A percentile compares a stretch with the other conserved stretches of the same genome.
phyloP scores from a whole-genome alignment of 768 basidiomycete genomes.

The Boletus pseudopeckii region DNA sequence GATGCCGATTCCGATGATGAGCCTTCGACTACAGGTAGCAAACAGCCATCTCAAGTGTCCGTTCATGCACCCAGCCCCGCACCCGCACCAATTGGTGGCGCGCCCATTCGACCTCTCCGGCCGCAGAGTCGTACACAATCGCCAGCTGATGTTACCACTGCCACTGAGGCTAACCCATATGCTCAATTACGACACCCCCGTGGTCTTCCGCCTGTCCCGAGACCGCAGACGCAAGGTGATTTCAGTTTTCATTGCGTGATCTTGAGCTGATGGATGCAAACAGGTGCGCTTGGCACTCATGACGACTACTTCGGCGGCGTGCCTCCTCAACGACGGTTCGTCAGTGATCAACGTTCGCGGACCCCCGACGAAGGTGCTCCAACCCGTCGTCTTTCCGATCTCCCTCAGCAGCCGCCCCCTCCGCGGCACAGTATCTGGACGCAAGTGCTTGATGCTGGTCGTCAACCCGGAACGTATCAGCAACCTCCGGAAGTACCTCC shows the following conservation, averaged over 20 bases:
- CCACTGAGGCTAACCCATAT: conserved; percentile 36
- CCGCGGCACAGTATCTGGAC: conserved; percentile 82
- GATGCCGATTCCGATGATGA: conserved; percentile 62
- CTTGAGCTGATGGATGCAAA: conserved; percentile 4
- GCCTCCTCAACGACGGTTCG: conserved; percentile 45
- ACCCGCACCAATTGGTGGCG: conserved; percentile 17
- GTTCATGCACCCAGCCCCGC: conserved; percentile 16
- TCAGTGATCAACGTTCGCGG: conserved; percentile 54
- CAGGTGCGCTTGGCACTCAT: conserved; percentile 36
- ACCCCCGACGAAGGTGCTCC: conserved; percentile 57
- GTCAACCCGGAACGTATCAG: conserved; percentile 41
- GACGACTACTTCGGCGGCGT: conserved; percentile 39
- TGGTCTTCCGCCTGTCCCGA: conserved; percentile 63
- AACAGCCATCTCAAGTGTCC: conserved; percentile 29
- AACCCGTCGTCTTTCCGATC: conserved; percentile 53
- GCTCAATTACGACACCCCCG: conserved; percentile 56
- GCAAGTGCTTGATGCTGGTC: conserved; percentile 75
- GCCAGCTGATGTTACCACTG: conserved; percentile 27
- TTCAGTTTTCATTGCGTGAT: conserved; percentile 11
- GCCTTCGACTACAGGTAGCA: conserved; percentile 33
- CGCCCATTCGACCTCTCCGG: conserved; percentile 28
- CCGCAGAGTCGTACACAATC: conserved; percentile 32
- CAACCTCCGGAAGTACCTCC: conserved; percentile 34
- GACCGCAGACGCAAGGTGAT: conserved; percentile 43
- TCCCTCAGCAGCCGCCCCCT: conserved; percentile 38